Conservation (phyloP, 2,329 filamentous ascomycete genomes). For the Neophaeococcomyces aloes region DNA sequence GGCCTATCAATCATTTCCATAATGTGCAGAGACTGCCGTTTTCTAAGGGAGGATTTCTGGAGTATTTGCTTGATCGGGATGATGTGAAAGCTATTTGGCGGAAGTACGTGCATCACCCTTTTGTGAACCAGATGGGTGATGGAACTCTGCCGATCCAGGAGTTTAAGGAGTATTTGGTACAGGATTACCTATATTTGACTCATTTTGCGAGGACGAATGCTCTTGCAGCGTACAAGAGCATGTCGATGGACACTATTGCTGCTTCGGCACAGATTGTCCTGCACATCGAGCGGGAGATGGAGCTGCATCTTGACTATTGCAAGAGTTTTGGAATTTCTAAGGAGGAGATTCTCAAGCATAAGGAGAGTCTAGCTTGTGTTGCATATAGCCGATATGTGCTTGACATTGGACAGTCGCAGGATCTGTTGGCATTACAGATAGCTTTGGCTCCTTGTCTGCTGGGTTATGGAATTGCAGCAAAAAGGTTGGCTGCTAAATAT, state of each 20-base stretch:
- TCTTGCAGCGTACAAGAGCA: conserved; percentile 74
- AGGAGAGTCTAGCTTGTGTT: conserved; percentile 68
- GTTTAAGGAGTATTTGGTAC: conserved; percentile 81
- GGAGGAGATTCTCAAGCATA: conserved; percentile 57
- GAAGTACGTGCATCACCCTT: conserved; percentile 67
- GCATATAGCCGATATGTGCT: conserved; percentile 80
- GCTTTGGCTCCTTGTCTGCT: conserved; percentile 77
- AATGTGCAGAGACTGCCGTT: conserved; percentile 51
- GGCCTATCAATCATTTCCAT: conserved; percentile 59
- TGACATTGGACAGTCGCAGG: conserved; percentile 75
- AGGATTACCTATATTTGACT: conserved; percentile 85
- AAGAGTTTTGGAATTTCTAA: conserved; percentile 65
- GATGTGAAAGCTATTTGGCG: conserved; percentile 69
- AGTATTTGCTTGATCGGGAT: conserved; percentile 65
- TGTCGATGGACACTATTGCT: conserved; percentile 60
- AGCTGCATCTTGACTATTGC: conserved; percentile 74
- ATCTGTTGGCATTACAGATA: conserved; percentile 78
- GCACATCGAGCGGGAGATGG: conserved; percentile 69
- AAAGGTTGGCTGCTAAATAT: conserved; percentile 54
- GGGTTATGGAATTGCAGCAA: conserved; percentile 75
- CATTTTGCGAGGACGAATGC: conserved; percentile 84
- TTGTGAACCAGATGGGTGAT: conserved; percentile 65
- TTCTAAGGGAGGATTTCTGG: conserved; percentile 61
- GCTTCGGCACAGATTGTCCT: conserved; percentile 59
- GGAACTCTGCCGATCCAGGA: conserved; percentile 63